Evolutionary conservation across 2,329 filamentous ascomycete species (phyloP), one percentile per base, ranked within the genome.

Genomic region (Diatrype stigma): DNA sequence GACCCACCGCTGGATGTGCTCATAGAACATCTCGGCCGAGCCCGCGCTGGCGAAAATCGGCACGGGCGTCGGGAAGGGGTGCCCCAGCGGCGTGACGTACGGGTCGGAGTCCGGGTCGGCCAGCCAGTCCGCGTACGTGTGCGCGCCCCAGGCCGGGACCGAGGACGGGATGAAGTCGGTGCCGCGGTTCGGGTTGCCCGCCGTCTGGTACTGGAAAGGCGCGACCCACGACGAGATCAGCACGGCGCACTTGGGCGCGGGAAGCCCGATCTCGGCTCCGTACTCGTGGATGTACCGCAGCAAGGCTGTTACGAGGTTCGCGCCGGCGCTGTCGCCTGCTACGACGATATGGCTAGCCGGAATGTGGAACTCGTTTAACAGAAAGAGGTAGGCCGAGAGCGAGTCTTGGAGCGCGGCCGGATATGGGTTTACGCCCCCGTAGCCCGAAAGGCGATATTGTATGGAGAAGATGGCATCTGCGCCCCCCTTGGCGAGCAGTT

Each of bases 1-100:
- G 42, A 86, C 79, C 86, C 86, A 89, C 63, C 78, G 82, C 26
- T 78, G 76, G 8, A 63, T 64, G 7, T 70, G 68, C 11, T 65
- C 52, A 55, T 65, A 64, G 38, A 73, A 60, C 2, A 72, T 60
- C 54, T 66, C 62, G 6, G 52, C 55, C 0, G 46, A 45, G 21
- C 61, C 63, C 4, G 51, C 19, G 17, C 49, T 66, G 12, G 58
- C 55, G 16, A 63, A 51, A 14, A 64, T 52, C 3, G 60, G 61
- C 12, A 62, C 58, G 1, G 53, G 47, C 6, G 55, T 59, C 2
- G 48, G 32, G 46, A 66, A 65, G 3, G 61, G 53, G 26, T 58
- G 50, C 6, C 55, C 60, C 7, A 64, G 51, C 1, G 59, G 53
- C 30, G 51, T 51, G 37, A 65, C 57, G 40, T 76, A 78, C 5